Percentiles rank a stretch among this genome's conserved stretches.
Evolutionary conservation across 371 early-diverging fungal species (phyloP).

Genomic region (Mucor racemosus): DNA sequence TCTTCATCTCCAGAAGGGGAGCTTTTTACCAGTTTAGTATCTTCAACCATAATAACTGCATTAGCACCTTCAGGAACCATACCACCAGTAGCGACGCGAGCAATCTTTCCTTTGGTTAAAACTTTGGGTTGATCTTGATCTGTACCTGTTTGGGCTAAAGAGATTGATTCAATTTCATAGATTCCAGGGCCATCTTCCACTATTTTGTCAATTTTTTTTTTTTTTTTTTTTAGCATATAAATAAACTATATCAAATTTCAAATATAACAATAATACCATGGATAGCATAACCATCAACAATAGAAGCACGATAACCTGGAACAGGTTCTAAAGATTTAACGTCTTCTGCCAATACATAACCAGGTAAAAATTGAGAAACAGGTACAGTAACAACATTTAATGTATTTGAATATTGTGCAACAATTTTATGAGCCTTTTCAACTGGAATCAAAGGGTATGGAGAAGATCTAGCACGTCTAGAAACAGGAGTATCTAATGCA

Average conservation of each 20-base stretch:
- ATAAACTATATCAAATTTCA: too few relatives aligned
- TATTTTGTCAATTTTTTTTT: slow-evolving; percentile 21
- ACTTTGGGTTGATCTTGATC: slow-evolving; percentile 8
- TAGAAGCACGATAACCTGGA: slow-evolving; percentile 86
- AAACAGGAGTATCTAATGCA: slow-evolving; percentile 59
- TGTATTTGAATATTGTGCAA: slow-evolving; percentile 47
- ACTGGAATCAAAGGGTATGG: slow-evolving; percentile 83
- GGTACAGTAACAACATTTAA: slow-evolving; percentile 42
- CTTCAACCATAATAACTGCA: slow-evolving; percentile 94
- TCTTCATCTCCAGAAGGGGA: slow-evolving; percentile 68
- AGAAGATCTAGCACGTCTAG: slow-evolving; percentile 73
- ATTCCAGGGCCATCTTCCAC: slow-evolving; percentile 82
- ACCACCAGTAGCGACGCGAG: slow-evolving; percentile 89
- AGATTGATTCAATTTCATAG: slow-evolving; percentile 67
- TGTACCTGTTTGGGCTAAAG: slow-evolving; percentile 58
- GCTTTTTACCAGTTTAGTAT: slow-evolving; percentile 70
- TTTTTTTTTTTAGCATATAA: too few relatives aligned
- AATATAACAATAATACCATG: slow-evolving; percentile 54
- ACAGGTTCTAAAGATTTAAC: slow-evolving; percentile 76
- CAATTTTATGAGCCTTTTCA: slow-evolving; percentile 65
- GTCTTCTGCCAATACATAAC: slow-evolving; percentile 78
- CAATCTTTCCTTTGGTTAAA: slow-evolving; percentile 64
- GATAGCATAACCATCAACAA: slow-evolving; percentile 95
- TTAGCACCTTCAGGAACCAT: slow-evolving; percentile 81
- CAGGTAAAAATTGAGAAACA: slow-evolving; percentile 50